Evolutionary conservation across 805 yeast species (phyloP).

Genomic region (Saccharomycodes ludwigii): DNA sequence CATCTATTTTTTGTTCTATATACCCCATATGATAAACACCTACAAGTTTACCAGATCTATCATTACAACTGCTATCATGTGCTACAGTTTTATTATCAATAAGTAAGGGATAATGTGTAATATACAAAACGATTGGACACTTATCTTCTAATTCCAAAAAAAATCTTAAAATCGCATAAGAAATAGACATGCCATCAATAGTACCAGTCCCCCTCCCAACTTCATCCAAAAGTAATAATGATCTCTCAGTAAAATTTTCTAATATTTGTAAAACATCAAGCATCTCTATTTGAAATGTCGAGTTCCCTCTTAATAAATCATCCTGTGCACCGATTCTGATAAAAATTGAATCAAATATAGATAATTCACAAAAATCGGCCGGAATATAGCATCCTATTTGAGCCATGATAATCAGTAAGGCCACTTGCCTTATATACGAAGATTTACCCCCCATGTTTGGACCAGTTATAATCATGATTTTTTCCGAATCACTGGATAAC

Average conservation of each 20-base stretch:
- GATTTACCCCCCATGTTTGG: slow-evolving; percentile 89
- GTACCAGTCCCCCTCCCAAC: slow-evolving; percentile 89
- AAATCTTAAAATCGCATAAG: slow-evolving; percentile 56
- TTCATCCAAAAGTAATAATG: slow-evolving; percentile 85
- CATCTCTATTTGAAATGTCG: slow-evolving; percentile 95
- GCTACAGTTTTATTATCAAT: slow-evolving; percentile 36
- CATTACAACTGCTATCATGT: no score
- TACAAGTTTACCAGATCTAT: no score
- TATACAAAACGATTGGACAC: slow-evolving; percentile 54
- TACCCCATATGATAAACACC: slow-evolving; percentile 66
- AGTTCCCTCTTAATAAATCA: slow-evolving; percentile 58
- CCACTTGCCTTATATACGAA: slow-evolving; percentile 62
- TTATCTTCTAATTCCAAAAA: slow-evolving; percentile 27
- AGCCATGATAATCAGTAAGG: slow-evolving; percentile 56
- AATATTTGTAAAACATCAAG: slow-evolving; percentile 83
- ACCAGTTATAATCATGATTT: slow-evolving; percentile 63
- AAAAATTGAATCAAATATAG: slow-evolving; percentile 49
- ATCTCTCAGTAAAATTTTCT: slow-evolving; percentile 62
- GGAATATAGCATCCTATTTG: slow-evolving; percentile 74
- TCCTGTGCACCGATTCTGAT: slow-evolving; percentile 79
- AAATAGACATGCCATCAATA: slow-evolving; percentile 71
- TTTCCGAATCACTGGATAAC: slow-evolving; percentile 33
- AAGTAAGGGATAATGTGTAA: slow-evolving; percentile 73
- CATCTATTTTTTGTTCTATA: slow-evolving; percentile 26
- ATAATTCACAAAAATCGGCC: slow-evolving; percentile 44